Percentiles rank a stretch among this genome's conserved stretches.
Conservation (phyloP, 805 yeast species). For the Kodamaea hsintzibuensis region DNA sequence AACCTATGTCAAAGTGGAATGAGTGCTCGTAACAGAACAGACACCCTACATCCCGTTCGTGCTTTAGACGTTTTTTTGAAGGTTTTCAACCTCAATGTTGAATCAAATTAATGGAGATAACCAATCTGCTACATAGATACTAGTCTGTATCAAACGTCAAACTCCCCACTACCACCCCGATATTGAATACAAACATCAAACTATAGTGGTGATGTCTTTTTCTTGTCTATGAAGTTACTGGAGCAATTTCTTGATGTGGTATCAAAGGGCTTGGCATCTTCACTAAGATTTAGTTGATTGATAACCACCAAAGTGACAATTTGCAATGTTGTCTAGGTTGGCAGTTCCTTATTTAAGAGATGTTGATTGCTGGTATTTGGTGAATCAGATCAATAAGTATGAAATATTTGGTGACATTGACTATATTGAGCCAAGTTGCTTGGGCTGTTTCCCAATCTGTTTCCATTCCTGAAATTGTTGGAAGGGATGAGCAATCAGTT, state of each 20-base stretch:
- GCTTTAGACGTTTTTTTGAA: too few species aligned
- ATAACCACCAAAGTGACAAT: not conserved
- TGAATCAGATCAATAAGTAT: not conserved
- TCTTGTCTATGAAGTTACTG: not conserved
- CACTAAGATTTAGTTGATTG: not conserved
- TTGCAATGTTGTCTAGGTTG: not conserved
- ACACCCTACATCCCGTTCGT: too few species aligned
- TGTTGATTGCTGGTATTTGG: not conserved
- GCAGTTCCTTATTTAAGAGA: not conserved
- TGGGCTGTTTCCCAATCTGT: not conserved
- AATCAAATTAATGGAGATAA: too few species aligned
- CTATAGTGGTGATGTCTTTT: not conserved
- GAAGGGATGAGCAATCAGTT: constrained; percentile 1
- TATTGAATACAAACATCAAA: not conserved
- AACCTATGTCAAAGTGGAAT: too few species aligned
- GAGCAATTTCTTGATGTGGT: not conserved
- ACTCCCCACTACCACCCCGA: not conserved
- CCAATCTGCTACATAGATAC: not conserved
- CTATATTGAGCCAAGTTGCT: not conserved
- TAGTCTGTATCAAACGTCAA: not conserved
- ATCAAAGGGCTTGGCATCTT: not conserved
- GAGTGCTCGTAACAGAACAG: too few species aligned
- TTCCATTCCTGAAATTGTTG: not conserved
- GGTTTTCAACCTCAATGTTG: not conserved
- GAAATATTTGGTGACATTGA: not conserved